Evolutionary conservation across 352 stramenopile species (phyloP).

Genomic region (Phytophthora agathidicida): DNA sequence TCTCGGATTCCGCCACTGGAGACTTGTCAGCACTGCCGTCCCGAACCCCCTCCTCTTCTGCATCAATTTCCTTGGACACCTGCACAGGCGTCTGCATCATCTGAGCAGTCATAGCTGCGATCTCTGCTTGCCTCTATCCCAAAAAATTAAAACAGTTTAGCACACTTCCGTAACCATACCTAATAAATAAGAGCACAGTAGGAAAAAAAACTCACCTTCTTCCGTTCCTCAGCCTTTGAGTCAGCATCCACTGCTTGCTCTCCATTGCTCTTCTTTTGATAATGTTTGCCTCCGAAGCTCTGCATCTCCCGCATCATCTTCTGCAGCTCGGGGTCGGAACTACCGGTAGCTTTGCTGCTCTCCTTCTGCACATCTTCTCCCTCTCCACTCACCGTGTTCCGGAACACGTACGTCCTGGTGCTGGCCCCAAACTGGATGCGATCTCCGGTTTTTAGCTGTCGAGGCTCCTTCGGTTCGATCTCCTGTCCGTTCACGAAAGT

Average conservation of each 20-base stretch:
- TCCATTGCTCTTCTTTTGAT: constrained; percentile 4
- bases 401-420: constrained; percentile 63
- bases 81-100: constrained; percentile 63
- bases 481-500: constrained; percentile 81
- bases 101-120: constrained; percentile 72
- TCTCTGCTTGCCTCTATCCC: constrained; percentile 70
- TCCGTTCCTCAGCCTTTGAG: constrained; percentile 30
- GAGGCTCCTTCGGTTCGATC: constrained; percentile 56
- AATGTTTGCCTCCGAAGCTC: constrained; percentile 51
- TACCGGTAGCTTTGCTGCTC: constrained; percentile 3
- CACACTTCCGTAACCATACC: background rate
- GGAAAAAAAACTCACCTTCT: constrained; percentile 44
- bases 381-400: constrained; percentile 25
- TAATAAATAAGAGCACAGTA: background rate
- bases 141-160: constrained; percentile 6
- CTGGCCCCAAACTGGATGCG: constrained; percentile 66
- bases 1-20: constrained; percentile 24
- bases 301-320: constrained; percentile 50
- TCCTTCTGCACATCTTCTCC: constrained; percentile 2
- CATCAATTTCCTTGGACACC: background rate
- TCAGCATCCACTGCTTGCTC: background rate
- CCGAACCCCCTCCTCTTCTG: constrained; percentile 2
- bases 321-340: constrained; percentile 30
- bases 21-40: constrained; percentile 14
- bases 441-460: constrained; percentile 50